Base-by-base conservation (phyloP, 176 grass and related monocot genomes). In the Poa pratensis region DNA sequence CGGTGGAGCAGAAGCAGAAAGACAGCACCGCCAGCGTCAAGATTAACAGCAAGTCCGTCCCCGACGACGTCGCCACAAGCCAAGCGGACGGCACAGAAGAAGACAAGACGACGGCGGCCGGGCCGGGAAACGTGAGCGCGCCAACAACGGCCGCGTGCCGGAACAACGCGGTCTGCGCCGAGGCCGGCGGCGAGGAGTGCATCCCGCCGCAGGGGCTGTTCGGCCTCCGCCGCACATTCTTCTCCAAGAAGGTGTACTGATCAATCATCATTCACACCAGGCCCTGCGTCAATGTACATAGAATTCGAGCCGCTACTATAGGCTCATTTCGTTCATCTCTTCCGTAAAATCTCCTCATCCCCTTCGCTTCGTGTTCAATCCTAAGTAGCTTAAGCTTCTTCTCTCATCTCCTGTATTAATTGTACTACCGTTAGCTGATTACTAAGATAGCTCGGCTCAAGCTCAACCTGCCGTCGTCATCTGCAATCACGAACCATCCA, bases 211-310 rank as follows among this genome's bases (percentile, higher is more conserved):
- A 75, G 59, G 84, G 83, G 34, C 86, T 89, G 22, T 92, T 95
- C 79, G 94, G 86, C 12, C 89, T 99, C 43, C 85, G 88, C 73
- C 86, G 88, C 76, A 91, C 96, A 26, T 94, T 96, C 77, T 99
- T 99, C 88, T 94, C 93, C 80, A 96, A 96, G 96, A 96, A 96
- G 93, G 91, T 94, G 53, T 85, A 89, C 89, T 97, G 85, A 93
- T 42, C 28, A 1, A 9, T 39, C 22, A 12, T 43, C 37, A 3
- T 51, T 51, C 49, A 16, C 49, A 5, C 4, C 50, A 34, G 0
- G 15, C 42, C 16, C 18, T 11, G 40, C 16, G 17, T n/a, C 20
- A 69, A 39, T 91, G 85, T 87, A 84, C 80, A 91, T 87, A 84
- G 69, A 15, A 76, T 61, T 82, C 23, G 78, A 78, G 88, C 79